Conservation (phyloP, 306 rosid genomes). For the Cucurbita argyrosperma region DNA sequence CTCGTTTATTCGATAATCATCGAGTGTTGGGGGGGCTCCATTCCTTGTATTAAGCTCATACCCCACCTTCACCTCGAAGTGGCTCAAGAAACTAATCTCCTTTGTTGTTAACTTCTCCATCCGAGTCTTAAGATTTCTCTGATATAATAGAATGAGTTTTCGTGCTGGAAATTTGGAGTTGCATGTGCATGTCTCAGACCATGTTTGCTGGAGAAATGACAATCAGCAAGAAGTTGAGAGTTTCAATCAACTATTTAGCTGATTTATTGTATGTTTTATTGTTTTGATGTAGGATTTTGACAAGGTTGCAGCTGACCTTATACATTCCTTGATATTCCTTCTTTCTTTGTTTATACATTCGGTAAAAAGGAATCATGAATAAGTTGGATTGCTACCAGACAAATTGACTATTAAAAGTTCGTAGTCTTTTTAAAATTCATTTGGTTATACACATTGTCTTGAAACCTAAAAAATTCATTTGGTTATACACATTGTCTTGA, state of each 20-base stretch:
- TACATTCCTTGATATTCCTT: not conserved
- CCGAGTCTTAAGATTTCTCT: too few relatives aligned
- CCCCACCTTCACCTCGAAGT: not conserved
- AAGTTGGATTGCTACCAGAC: not conserved
- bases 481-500: not conserved
- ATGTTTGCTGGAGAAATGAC: conserved; percentile 1
- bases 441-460: not conserved
- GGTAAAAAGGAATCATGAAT: conserved; percentile 3
- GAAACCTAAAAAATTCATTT: not conserved
- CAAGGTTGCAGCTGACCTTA: conserved; percentile 3
- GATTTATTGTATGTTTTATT: not conserved
- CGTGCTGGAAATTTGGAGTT: not conserved
- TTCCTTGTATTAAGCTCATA: not conserved
- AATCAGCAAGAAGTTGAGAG: not conserved
- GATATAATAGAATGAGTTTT: not conserved
- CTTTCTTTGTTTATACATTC: not conserved
- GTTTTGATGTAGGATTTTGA: not conserved
- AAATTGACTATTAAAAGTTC: not conserved
- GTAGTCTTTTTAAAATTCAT: not conserved
- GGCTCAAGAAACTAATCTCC: not conserved
- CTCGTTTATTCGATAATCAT: not conserved
- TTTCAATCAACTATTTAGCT: not conserved
- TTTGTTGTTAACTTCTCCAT: not conserved
- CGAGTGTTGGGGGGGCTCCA: not conserved
- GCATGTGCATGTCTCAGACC: not conserved